Percentiles rank a stretch among this genome's conserved stretches.
These are phyloP conservation scores for Zygotorulaspora chibaensis DNA, from an alignment of 805 yeast species.

Conservation along the genomic window DNA sequence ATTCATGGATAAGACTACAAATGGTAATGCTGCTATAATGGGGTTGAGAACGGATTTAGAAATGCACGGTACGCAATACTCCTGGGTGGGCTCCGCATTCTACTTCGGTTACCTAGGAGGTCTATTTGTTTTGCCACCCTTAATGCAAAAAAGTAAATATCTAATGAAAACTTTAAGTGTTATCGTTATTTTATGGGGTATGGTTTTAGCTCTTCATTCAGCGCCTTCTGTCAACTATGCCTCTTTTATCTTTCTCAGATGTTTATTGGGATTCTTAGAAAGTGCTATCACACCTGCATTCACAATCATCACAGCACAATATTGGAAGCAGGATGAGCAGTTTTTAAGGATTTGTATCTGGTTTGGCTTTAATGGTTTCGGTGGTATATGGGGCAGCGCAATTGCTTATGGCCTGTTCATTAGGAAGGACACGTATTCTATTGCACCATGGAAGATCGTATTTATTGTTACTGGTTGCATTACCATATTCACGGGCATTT, in stretches of 20 bases:
- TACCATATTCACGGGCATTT: slow-evolving; percentile 48
- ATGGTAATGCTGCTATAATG: slow-evolving; percentile 45
- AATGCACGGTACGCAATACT: slow-evolving; percentile 39
- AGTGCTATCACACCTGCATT: slow-evolving; percentile 54
- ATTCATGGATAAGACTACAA: slow-evolving; percentile 52
- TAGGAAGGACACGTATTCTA: slow-evolving; percentile 37
- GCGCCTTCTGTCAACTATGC: slow-evolving; percentile 42
- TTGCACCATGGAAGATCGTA: slow-evolving; percentile 56
- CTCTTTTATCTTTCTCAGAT: slow-evolving; percentile 45
- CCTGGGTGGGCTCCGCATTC: slow-evolving; percentile 54
- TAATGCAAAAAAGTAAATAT: slow-evolving; percentile 45
- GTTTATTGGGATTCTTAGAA: slow-evolving; percentile 49
- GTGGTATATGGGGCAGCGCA: slow-evolving; percentile 46
- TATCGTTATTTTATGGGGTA: slow-evolving; percentile 58
- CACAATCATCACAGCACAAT: slow-evolving; percentile 52
- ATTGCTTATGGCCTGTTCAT: slow-evolving; percentile 51
- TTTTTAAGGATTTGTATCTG: slow-evolving; percentile 42
- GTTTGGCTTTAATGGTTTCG: slow-evolving; percentile 46
- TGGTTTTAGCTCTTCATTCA: slow-evolving; percentile 49
- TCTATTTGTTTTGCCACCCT: slow-evolving; percentile 10
- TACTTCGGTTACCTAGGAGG: slow-evolving; percentile 53
- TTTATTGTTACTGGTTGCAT: slow-evolving; percentile 58
- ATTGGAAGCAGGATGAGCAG: slow-evolving; percentile 49
- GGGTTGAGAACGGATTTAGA: slow-evolving; percentile 41
- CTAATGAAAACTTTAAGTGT: slow-evolving; percentile 46